Conservation (phyloP, 2,329 filamentous ascomycete genomes). For the Emmonsia crescens region DNA sequence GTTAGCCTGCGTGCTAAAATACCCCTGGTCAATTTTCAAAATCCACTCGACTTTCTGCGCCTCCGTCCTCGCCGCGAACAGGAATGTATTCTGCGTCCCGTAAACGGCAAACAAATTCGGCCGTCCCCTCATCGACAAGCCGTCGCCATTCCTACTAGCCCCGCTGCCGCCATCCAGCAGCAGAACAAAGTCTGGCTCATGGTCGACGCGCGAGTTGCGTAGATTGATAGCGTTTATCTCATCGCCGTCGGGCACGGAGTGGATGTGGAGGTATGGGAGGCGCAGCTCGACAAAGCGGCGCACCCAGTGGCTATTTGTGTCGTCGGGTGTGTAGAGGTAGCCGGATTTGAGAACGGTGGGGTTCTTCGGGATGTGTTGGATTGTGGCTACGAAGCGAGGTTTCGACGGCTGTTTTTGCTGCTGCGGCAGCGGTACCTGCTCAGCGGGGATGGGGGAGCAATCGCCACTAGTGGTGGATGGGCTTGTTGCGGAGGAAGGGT, state of each 20-base stretch:
- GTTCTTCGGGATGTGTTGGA: constrained; percentile 72
- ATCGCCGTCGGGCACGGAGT: constrained; percentile 74
- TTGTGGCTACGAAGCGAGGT: constrained; percentile 62
- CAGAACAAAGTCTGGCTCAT: constrained; percentile 75
- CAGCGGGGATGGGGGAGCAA: constrained; percentile 6
- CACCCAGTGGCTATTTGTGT: constrained; percentile 67
- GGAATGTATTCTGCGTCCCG: constrained; percentile 84
- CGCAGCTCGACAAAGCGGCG: constrained; percentile 88
- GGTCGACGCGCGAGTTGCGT: constrained; percentile 81
- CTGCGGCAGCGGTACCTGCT: background rate
- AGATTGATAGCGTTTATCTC: constrained; percentile 84
- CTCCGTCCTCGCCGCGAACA: constrained; percentile 83
- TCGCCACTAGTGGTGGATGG: constrained; percentile 19
- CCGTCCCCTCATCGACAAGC: constrained; percentile 34
- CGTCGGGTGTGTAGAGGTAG: constrained; percentile 76
- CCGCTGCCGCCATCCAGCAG: constrained; percentile 43
- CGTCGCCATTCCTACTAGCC: constrained; percentile 17
- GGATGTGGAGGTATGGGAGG: constrained; percentile 82
- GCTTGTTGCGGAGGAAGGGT: constrained; percentile 11
- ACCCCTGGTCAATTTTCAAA: constrained; percentile 80
- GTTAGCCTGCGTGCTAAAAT: constrained; percentile 33
- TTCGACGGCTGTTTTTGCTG: constrained; percentile 27
- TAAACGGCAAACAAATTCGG: constrained; percentile 88
- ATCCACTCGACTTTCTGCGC: constrained; percentile 97
- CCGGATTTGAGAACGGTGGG: constrained; percentile 72